These are phyloP conservation scores for Schizochytrium sp. DNA, from an alignment of 108 stramenopile genomes.

Conservation along the genomic window DNA sequence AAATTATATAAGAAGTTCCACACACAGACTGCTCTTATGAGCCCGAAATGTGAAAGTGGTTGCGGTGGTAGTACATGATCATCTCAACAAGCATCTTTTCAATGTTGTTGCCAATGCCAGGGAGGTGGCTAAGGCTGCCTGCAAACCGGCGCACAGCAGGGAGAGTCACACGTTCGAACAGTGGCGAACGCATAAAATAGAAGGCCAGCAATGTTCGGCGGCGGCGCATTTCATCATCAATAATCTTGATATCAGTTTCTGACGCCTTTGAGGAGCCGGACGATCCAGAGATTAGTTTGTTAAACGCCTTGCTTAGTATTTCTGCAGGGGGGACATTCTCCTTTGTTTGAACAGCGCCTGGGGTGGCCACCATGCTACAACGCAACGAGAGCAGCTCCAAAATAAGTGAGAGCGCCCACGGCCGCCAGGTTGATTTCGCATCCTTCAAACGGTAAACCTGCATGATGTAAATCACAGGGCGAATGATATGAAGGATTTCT, in stretches of 20 bases:
- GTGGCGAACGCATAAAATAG: slow-evolving; percentile 31
- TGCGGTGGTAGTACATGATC: slow-evolving; percentile 54
- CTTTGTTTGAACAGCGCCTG: not conserved
- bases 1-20: too few species aligned
- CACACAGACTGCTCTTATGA: too few species aligned
- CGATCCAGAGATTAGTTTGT: not conserved
- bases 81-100: slow-evolving; percentile 57
- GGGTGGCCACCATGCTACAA: slow-evolving; percentile 3
- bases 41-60: slow-evolving; percentile 45
- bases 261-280: not conserved
- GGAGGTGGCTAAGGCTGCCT: slow-evolving; percentile 9
- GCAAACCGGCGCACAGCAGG: slow-evolving; percentile 46
- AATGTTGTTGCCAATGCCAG: slow-evolving; percentile 34
- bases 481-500: slow-evolving; percentile 20
- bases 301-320: not conserved
- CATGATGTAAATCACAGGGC: slow-evolving; percentile 44
- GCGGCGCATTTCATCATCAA: slow-evolving; percentile 44
- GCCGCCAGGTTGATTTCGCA: not conserved
- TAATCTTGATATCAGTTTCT: not conserved
- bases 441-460: not conserved
- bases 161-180: slow-evolving; percentile 14
- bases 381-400: slow-evolving; percentile 43
- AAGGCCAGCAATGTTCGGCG: not conserved
- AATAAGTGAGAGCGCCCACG: not conserved
- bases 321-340: not conserved